These are phyloP conservation scores for Cymbopogon citratus DNA, from an alignment of 176 grass and related monocot species.

Conservation along the genomic window DNA sequence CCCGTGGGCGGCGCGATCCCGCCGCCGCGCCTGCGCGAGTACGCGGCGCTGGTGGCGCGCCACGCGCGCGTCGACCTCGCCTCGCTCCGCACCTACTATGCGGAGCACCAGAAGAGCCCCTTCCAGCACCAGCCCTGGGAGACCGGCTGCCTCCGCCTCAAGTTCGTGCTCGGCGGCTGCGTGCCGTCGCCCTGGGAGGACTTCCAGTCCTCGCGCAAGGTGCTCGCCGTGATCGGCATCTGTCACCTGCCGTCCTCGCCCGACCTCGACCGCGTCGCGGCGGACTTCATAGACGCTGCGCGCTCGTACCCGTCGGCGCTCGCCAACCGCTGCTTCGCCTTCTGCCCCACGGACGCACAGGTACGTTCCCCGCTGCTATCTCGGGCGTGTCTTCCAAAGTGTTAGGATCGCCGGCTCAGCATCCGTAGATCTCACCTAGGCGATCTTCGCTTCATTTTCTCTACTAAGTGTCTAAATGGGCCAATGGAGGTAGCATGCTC, in stretches of 20 bases:
- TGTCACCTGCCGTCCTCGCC: conserved; percentile 74
- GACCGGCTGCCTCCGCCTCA: conserved; percentile 66
- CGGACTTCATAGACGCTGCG: conserved; percentile 52
- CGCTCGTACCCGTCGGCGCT: conserved; percentile 64
- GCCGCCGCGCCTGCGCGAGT: conserved; percentile 59
- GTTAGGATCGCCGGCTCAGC: neutral
- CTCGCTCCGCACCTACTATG: conserved; percentile 83
- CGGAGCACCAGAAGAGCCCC: conserved; percentile 97
- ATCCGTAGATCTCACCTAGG: neutral
- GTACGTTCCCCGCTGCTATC: conserved; percentile 8
- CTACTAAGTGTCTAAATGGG: neutral
- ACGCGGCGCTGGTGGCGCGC: conserved; percentile 58
- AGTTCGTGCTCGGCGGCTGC: conserved; percentile 78
- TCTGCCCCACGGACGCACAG: conserved; percentile 85
- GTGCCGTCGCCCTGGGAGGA: conserved; percentile 92
- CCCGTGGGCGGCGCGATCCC: conserved; percentile 80
- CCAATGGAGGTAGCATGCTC: neutral
- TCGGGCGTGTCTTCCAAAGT: neutral
- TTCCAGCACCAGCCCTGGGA: conserved; percentile 92
- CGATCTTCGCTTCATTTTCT: conserved; percentile 20
- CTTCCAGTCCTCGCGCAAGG: conserved; percentile 96
- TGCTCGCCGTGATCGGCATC: conserved; percentile 85
- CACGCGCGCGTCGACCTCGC: conserved; percentile 72
- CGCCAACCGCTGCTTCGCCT: conserved; percentile 75
- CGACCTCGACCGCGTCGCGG: conserved; percentile 57